A percentile compares a stretch with the other conserved stretches of the same genome.
Evolutionary conservation across 2,329 filamentous ascomycete species (phyloP).

Genomic region (Microcera coccophila): DNA sequence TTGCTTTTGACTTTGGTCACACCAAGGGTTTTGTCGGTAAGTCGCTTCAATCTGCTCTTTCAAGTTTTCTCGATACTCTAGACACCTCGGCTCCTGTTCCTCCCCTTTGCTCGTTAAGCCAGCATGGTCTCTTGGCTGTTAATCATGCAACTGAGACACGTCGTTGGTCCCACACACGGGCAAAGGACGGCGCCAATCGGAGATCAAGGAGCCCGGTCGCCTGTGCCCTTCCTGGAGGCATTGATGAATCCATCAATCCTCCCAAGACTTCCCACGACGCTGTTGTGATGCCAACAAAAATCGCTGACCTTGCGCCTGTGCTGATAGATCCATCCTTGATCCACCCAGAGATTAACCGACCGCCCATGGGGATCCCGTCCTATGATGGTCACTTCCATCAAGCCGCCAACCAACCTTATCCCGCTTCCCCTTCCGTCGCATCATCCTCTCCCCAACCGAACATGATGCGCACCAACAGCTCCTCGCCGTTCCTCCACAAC

Average conservation of each 20-base stretch:
- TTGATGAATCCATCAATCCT: constrained; percentile 9
- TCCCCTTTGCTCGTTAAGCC: constrained; percentile 8
- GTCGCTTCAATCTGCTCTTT: constrained; percentile 35
- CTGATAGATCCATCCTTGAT: constrained; percentile 53
- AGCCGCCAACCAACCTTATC: constrained; percentile 43
- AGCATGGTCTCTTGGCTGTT: constrained; percentile 17
- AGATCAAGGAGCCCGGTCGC: too few species aligned
- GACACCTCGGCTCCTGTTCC: constrained; percentile 28
- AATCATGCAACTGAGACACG: constrained; percentile 26
- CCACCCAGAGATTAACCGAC: constrained; percentile 50
- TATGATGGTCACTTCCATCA: constrained; percentile 50
- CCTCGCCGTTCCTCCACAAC: constrained; percentile 64
- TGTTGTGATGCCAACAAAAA: constrained; percentile 18
- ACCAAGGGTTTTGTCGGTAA: constrained; percentile 55
- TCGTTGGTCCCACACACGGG: constrained; percentile 15
- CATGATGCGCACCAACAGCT: constrained; percentile 51
- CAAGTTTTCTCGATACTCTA: too few species aligned
- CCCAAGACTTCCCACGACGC: constrained; percentile 18
- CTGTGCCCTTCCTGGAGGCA: too few species aligned
- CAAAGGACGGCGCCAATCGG: too few species aligned
- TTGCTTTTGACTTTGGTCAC: constrained; percentile 46
- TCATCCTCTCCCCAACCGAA: constrained; percentile 47
- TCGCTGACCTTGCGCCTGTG: constrained; percentile 35
- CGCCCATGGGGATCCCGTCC: constrained; percentile 42
- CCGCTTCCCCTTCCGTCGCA: constrained; percentile 62